Evolutionary conservation across 148 eudicot genomes (phyloP).

Genomic region (Chenopodium album): DNA sequence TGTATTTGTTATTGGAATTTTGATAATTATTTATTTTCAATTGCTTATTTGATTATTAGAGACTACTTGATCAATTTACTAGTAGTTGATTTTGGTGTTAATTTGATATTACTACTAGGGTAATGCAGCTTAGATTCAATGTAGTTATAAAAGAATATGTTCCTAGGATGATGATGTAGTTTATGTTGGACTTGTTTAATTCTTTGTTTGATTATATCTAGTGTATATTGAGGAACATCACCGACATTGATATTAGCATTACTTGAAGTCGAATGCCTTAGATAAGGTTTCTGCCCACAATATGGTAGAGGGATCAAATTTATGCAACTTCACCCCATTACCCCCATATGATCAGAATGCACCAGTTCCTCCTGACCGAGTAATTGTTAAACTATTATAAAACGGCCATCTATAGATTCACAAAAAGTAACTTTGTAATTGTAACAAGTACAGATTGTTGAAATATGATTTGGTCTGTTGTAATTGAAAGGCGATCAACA

Average conservation of each 20-base stretch:
- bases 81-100: too few relatives aligned
- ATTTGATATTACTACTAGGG: too few relatives aligned
- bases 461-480: too few relatives aligned
- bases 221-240: too few relatives aligned
- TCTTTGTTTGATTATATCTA: not conserved
- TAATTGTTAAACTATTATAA: too few relatives aligned
- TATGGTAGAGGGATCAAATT: not conserved
- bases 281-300: not conserved
- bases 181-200: not conserved
- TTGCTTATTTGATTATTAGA: too few relatives aligned
- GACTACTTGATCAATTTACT: too few relatives aligned
- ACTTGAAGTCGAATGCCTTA: not conserved
- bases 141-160: too few relatives aligned
- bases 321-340: not conserved
- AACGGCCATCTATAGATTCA: not conserved
- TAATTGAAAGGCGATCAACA: not conserved
- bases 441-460: too few relatives aligned
- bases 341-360: not conserved
- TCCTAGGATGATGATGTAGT: not conserved
- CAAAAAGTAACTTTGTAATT: too few relatives aligned
- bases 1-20: not conserved
- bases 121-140: too few relatives aligned
- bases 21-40: too few relatives aligned
- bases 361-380: not conserved
- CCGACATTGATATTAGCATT: not conserved